Evolutionary conservation across 2,329 filamentous ascomycete genomes (phyloP).

Genomic region (Aureobasidium sp.): DNA sequence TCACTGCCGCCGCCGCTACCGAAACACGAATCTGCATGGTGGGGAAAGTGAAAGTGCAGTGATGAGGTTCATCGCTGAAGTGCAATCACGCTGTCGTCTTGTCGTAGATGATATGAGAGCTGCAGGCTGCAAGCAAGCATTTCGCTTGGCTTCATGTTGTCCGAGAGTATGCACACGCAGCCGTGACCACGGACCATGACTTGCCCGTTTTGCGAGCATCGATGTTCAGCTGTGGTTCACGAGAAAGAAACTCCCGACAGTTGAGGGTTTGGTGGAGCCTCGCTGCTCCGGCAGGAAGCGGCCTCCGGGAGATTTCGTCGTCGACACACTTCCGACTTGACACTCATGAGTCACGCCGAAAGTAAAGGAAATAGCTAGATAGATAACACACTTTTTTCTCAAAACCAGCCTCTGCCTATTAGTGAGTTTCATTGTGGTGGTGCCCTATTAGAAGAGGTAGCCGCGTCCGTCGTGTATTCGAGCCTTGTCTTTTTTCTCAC

Average conservation of each 20-base stretch:
- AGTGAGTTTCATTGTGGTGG: background rate
- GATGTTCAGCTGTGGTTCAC: background rate
- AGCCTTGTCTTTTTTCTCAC: background rate
- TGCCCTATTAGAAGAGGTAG: slow-evolving; percentile 5
- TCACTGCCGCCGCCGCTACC: background rate
- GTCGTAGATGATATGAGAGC: background rate
- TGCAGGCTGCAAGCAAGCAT: background rate
- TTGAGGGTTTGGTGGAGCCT: slow-evolving; percentile 1
- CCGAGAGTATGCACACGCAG: background rate
- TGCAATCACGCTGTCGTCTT: background rate
- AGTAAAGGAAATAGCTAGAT: slow-evolving; percentile 9
- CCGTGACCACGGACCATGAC: background rate
- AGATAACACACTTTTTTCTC: slow-evolving; percentile 12
- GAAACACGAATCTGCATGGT: background rate
- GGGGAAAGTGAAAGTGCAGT: background rate
- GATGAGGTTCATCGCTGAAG: background rate
- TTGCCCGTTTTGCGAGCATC: background rate
- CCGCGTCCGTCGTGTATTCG: background rate
- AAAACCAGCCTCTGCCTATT: background rate
- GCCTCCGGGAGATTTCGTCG: background rate
- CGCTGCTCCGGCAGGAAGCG: background rate
- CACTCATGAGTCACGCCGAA: slow-evolving; percentile 12
- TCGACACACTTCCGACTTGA: background rate
- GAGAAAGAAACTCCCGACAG: background rate
- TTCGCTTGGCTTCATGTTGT: background rate